These are phyloP conservation scores for Cyathus striatus DNA, from an alignment of 768 basidiomycete species.

Conservation along the genomic window DNA sequence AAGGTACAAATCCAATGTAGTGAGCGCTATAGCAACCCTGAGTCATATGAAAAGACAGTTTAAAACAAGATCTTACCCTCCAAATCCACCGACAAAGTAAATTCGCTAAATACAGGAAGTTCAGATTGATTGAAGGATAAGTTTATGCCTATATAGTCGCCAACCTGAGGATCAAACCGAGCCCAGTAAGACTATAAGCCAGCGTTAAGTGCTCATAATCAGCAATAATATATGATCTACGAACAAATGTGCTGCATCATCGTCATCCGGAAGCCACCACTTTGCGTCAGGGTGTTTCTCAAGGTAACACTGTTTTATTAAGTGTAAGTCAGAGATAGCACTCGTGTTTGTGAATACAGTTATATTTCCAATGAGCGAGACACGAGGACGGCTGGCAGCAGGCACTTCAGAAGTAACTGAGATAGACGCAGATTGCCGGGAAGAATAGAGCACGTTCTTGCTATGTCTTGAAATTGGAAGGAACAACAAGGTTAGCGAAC, in stretches of 20 bases:
- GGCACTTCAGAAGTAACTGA: constrained; percentile 34
- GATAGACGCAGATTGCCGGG: constrained; percentile 36
- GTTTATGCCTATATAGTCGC: constrained; percentile 21
- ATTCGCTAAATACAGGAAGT: constrained; percentile 27
- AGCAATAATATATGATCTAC: constrained; percentile 6
- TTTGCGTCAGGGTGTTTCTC: constrained; percentile 44
- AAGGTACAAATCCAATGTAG: constrained; percentile 47
- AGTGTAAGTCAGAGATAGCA: constrained; percentile 22
- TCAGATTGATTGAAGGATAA: neutral
- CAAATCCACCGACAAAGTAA: constrained; percentile 53
- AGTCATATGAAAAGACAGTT: constrained; percentile 1
- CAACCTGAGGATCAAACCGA: constrained; percentile 47
- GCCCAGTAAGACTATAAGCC: constrained; percentile 47
- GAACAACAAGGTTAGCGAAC: constrained; percentile 47
- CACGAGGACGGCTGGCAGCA: constrained; percentile 38
- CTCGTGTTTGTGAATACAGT: constrained; percentile 32
- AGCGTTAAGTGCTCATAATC: too few species aligned
- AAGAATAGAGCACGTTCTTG: constrained; percentile 39
- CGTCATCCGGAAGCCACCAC: constrained; percentile 44
- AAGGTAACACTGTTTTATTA: constrained; percentile 36
- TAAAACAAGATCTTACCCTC: constrained; percentile 27
- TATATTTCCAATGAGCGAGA: constrained; percentile 44
- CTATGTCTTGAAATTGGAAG: constrained; percentile 51
- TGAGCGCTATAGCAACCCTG: constrained; percentile 26
- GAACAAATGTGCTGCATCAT: constrained; percentile 38